Evolutionary conservation across 352 stramenopile genomes (phyloP).

Genomic region (Phytophthora cryptogea): DNA sequence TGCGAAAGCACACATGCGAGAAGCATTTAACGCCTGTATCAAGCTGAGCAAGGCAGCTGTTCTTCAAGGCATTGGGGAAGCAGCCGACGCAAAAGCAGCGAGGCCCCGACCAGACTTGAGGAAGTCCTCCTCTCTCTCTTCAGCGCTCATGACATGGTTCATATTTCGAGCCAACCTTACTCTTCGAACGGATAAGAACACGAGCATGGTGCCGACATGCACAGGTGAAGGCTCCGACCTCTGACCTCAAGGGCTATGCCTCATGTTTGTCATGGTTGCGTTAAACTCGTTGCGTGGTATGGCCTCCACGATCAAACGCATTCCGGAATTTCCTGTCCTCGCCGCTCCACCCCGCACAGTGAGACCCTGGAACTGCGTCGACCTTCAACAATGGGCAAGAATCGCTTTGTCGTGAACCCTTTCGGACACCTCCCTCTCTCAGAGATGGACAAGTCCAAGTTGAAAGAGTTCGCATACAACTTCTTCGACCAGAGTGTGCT

Average conservation of each 20-base stretch:
- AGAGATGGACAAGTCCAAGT: slow-evolving; percentile 9
- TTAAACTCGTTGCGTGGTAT: not conserved
- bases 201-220: not conserved
- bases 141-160: not conserved
- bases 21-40: not conserved
- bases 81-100: not conserved
- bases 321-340: slow-evolving; percentile 3
- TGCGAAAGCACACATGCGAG: not conserved
- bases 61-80: not conserved
- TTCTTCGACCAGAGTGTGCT: slow-evolving; percentile 28
- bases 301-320: not conserved
- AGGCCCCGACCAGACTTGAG: not conserved
- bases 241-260: not conserved
- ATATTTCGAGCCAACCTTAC: not conserved
- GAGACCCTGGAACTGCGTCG: not conserved
- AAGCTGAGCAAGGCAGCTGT: not conserved
- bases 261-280: slow-evolving; percentile 11
- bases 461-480: slow-evolving; percentile 30
- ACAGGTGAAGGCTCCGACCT: not conserved
- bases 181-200: not conserved
- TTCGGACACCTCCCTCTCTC: slow-evolving; percentile 23
- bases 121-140: not conserved
- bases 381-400: slow-evolving; percentile 20
- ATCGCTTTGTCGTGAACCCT: slow-evolving; percentile 32
- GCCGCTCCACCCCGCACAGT: not conserved